These are phyloP conservation scores for Herpotrichia juniperi DNA, from an alignment of 2,329 filamentous ascomycete genomes.

Conservation along the genomic window DNA sequence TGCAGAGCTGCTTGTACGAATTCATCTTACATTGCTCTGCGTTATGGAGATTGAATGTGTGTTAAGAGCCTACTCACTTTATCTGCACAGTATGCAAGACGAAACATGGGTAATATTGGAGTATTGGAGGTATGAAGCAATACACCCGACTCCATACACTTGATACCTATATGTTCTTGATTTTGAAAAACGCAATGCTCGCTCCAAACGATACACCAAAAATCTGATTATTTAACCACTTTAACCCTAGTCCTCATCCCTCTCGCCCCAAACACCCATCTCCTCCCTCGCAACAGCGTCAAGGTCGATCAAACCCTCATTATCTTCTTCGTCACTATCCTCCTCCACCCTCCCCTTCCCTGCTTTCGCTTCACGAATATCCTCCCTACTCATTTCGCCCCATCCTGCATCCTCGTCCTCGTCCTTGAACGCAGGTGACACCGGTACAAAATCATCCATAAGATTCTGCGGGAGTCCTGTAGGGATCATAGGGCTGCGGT, in stretches of 20 bases:
- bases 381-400: slow-evolving; percentile 36
- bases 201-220: background rate
- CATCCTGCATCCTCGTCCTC: slow-evolving; percentile 41
- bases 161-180: too few relatives aligned
- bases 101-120: too few relatives aligned
- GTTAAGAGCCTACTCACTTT: too few relatives aligned
- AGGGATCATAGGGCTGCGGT: slow-evolving; percentile 17
- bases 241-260: slow-evolving; percentile 21
- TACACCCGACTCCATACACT: background rate
- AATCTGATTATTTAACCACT: background rate
- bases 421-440: slow-evolving; percentile 26
- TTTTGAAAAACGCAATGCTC: background rate
- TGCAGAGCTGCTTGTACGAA: too few relatives aligned
- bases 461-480: slow-evolving; percentile 37
- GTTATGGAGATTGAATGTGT: too few relatives aligned
- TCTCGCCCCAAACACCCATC: slow-evolving; percentile 43
- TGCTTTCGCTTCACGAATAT: slow-evolving; percentile 26
- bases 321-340: slow-evolving; percentile 23
- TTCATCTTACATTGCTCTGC: too few relatives aligned
- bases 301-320: slow-evolving; percentile 34
- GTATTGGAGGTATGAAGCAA: too few relatives aligned
- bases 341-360: slow-evolving; percentile 17
- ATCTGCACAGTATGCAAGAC: too few relatives aligned
- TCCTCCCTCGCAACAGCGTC: slow-evolving; percentile 44
- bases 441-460: slow-evolving; percentile 43